Conservation (phyloP, 2,329 filamentous ascomycete genomes). For the Cyphellophora europaea region DNA sequence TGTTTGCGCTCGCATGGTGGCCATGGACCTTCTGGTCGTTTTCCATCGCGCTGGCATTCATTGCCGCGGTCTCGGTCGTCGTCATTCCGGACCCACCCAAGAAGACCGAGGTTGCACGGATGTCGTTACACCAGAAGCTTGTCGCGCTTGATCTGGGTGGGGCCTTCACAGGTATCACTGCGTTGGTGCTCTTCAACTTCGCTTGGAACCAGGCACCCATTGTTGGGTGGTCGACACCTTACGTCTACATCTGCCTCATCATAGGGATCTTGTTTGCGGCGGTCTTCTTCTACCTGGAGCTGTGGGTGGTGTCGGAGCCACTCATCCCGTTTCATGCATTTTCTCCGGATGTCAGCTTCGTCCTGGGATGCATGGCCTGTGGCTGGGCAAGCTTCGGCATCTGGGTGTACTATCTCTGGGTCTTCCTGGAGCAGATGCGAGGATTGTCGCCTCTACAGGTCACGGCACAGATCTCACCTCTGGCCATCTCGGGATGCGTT, state of each 20-base stretch:
- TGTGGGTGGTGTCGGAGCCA: slow-evolving; percentile 36
- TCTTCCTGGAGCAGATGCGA: slow-evolving; percentile 24
- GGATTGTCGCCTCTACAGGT: slow-evolving; percentile 13
- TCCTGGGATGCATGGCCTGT: slow-evolving; percentile 44
- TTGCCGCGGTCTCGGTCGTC: slow-evolving; percentile 27
- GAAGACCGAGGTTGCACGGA: slow-evolving; percentile 6
- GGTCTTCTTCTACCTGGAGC: slow-evolving; percentile 47
- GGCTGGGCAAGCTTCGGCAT: slow-evolving; percentile 49
- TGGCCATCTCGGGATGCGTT: slow-evolving; percentile 21
- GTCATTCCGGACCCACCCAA: slow-evolving; percentile 25
- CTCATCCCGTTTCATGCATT: slow-evolving; percentile 49
- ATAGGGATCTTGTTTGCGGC: slow-evolving; percentile 45
- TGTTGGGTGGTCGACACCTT: slow-evolving; percentile 48
- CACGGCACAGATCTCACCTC: slow-evolving; percentile 23
- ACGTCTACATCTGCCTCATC: slow-evolving; percentile 49
- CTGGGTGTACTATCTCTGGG: slow-evolving; percentile 27
- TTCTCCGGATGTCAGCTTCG: slow-evolving; percentile 42
- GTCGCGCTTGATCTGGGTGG: slow-evolving; percentile 33
- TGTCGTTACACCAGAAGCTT: slow-evolving; percentile 18
- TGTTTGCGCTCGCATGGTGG: slow-evolving; percentile 40
- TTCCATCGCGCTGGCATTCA: slow-evolving; percentile 27
- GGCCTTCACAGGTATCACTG: slow-evolving; percentile 39
- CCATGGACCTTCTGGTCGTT: slow-evolving; percentile 43
- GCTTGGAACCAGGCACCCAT: slow-evolving; percentile 58
- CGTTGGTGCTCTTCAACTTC: slow-evolving; percentile 55